Percentiles rank a stretch among this genome's conserved stretches.
These are phyloP conservation scores for Nothopassalora personata DNA, from an alignment of 2,329 filamentous ascomycete species.

Conservation along the genomic window DNA sequence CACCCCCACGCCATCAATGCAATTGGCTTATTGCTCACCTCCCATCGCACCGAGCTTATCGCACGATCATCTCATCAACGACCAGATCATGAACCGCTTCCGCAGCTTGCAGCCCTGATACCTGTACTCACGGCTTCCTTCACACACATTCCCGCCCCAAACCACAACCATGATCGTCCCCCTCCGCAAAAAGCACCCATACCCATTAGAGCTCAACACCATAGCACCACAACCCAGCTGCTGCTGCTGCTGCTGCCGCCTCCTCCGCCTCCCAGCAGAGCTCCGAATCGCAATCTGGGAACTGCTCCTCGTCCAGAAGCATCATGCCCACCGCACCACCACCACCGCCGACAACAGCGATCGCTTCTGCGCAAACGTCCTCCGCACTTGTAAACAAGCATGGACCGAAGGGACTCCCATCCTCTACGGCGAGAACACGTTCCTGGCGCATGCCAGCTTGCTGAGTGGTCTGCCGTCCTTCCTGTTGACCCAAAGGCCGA, in stretches of 20 bases:
- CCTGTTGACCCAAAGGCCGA: slow-evolving; percentile 32
- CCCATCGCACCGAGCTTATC: slow-evolving; percentile 3
- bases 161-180: slow-evolving; percentile 13
- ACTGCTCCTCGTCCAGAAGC: slow-evolving; percentile 23
- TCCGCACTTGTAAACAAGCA: slow-evolving; percentile 39
- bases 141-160: not conserved
- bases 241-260: too few species aligned
- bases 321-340: not conserved
- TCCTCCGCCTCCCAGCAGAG: slow-evolving; percentile 52
- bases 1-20: not conserved
- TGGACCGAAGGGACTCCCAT: slow-evolving; percentile 40
- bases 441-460: slow-evolving; percentile 46
- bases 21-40: too few species aligned
- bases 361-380: slow-evolving; percentile 39
- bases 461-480: slow-evolving; percentile 39
- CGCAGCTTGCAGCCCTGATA: not conserved
- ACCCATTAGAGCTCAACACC: not conserved
- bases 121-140: not conserved
- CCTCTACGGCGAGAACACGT: slow-evolving; percentile 47
- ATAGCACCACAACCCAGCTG: slow-evolving; percentile 16
- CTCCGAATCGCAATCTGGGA: slow-evolving; percentile 54
- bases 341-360: slow-evolving; percentile 8
- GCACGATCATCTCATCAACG: not conserved
- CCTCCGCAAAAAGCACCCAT: slow-evolving; percentile 12
- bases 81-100: not conserved